phyloP scores from a whole-genome alignment of 1,139 yeast species.

The Arxiozyma bovina region DNA sequence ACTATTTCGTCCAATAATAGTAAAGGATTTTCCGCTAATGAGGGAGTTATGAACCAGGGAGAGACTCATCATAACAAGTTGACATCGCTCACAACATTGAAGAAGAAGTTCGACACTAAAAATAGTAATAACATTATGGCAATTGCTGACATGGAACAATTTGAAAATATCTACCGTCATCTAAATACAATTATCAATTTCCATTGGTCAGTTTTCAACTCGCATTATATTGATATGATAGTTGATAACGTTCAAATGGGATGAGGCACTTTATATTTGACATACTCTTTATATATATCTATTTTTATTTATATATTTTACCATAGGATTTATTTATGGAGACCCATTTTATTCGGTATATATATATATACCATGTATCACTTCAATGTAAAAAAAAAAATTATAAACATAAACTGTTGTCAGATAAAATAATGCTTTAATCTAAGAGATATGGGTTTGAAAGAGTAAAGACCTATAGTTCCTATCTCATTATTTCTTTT shows the following conservation, averaged over 20 bases:
- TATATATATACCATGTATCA: too few relatives aligned
- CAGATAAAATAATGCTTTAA: too few relatives aligned
- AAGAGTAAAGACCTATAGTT: too few relatives aligned
- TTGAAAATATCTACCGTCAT: conserved; percentile 29
- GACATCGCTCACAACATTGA: conserved; percentile 3
- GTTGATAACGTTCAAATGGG: conserved; percentile 17
- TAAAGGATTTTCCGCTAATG: background rate
- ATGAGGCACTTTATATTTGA: background rate
- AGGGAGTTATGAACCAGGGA: background rate
- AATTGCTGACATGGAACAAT: conserved; percentile 28
- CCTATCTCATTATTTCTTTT: too few relatives aligned
- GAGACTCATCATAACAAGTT: background rate
- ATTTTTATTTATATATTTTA: background rate
- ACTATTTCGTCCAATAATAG: background rate
- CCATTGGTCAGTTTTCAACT: conserved; percentile 33
- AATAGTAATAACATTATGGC: conserved; percentile 10
- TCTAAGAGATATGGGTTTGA: too few relatives aligned
- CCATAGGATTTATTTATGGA: background rate
- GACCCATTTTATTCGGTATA: background rate
- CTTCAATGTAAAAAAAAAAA: background rate
- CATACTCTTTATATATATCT: too few relatives aligned
- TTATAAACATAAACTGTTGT: background rate
- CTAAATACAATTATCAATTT: conserved; percentile 29
- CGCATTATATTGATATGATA: conserved; percentile 26
- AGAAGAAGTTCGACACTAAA: conserved; percentile 1